Conservation (phyloP, 169 alveolate species). For the Cyclospora cayetanensis region DNA sequence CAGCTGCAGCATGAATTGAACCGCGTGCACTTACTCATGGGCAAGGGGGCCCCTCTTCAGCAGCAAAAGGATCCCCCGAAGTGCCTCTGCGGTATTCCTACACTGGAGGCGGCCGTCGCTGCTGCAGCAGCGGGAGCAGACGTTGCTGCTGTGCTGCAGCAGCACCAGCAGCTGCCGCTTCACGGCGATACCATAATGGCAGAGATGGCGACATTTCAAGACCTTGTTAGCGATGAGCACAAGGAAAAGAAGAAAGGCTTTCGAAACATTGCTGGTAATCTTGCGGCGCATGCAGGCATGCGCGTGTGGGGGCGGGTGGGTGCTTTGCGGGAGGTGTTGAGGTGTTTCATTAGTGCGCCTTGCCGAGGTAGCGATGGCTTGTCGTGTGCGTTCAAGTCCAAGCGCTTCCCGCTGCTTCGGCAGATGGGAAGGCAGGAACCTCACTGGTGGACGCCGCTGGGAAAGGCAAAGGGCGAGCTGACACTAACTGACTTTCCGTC, state of each 20-base stretch:
- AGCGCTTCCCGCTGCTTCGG: neutral
- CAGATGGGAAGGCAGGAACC: neutral
- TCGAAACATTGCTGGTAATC: slow-evolving; percentile 44
- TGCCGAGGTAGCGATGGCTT: too few relatives aligned
- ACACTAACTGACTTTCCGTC: neutral
- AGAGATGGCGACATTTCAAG: slow-evolving; percentile 60
- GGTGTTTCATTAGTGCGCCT: too few relatives aligned
- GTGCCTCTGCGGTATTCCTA: neutral
- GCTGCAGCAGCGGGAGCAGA: slow-evolving; percentile 61
- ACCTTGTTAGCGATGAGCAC: slow-evolving; percentile 62
- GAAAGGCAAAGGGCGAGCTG: too few relatives aligned
- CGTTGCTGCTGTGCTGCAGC: slow-evolving; percentile 56
- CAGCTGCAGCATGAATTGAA: slow-evolving; percentile 36
- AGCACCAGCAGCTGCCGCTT: slow-evolving; percentile 48
- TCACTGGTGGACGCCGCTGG: neutral
- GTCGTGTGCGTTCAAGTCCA: neutral
- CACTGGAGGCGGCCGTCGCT: slow-evolving; percentile 20
- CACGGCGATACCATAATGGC: slow-evolving; percentile 37
- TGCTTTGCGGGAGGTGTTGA: too few relatives aligned
- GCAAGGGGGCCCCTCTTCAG: slow-evolving; percentile 22
- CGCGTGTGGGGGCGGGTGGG: too few relatives aligned
- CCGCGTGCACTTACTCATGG: slow-evolving; percentile 36
- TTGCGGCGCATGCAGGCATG: neutral
- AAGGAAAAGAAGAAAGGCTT: slow-evolving; percentile 60
- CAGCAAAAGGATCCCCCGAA: slow-evolving; percentile 53